Evolutionary conservation across 2,329 filamentous ascomycete species (phyloP).

Genomic region (Pseudocercospora ulei): DNA sequence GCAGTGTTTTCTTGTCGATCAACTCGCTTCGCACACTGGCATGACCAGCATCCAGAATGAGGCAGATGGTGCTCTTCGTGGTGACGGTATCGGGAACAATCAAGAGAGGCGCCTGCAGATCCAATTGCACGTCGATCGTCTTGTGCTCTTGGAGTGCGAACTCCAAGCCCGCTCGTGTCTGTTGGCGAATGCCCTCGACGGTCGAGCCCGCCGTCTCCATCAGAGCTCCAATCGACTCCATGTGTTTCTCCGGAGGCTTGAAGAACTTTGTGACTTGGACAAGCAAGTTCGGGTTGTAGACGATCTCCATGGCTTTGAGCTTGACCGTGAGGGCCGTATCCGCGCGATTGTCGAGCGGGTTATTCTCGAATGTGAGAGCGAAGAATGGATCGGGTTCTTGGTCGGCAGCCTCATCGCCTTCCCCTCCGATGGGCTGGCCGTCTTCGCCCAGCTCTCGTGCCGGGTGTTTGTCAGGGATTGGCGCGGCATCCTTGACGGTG

Average conservation of each 20-base stretch:
- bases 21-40: conserved; percentile 89
- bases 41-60: conserved; percentile 93
- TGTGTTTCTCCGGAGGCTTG: conserved; percentile 87
- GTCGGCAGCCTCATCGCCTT: conserved; percentile 40
- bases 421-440: conserved; percentile 39
- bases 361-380: conserved; percentile 83
- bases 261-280: conserved; percentile 92
- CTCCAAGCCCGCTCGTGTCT: conserved; percentile 88
- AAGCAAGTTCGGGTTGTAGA: conserved; percentile 92
- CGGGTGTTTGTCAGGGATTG: conserved; percentile 44
- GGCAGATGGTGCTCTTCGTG: conserved; percentile 65
- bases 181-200: conserved; percentile 86
- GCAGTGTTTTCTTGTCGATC: conserved; percentile 81
- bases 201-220: conserved; percentile 95
- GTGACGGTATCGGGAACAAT: conserved; percentile 93
- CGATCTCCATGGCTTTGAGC: conserved; percentile 88
- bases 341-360: conserved; percentile 83
- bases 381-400: conserved; percentile 72
- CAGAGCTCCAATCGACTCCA: conserved; percentile 93
- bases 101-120: conserved; percentile 89
- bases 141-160: conserved; percentile 97
- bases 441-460: conserved; percentile 44
- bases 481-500: conserved; percentile 77
- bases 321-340: conserved; percentile 86
- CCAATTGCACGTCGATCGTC: conserved; percentile 90